Conservation (phyloP, 495 filamentous ascomycete genomes). For the Trichoderma orchidacearum region DNA sequence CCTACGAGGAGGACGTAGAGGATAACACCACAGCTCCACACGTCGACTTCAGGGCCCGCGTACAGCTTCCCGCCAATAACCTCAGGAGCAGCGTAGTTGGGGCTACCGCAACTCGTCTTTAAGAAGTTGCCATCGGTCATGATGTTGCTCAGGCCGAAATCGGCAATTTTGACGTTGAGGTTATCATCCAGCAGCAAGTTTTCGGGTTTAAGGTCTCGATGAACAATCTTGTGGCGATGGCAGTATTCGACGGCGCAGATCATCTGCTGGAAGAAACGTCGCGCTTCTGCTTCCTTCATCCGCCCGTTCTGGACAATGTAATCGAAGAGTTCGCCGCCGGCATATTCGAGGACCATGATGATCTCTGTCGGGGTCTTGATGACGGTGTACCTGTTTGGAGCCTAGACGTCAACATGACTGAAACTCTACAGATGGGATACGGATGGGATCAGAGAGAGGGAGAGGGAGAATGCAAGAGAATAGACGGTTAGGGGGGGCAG, state of each 20-base stretch:
- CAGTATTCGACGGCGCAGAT: conserved; percentile 99
- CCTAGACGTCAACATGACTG: too few species aligned
- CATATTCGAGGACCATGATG: conserved; percentile 98
- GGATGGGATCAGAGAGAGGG: too few species aligned
- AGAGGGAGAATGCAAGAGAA: too few species aligned
- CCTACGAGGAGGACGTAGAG: conserved; percentile 90
- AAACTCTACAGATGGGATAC: too few species aligned
- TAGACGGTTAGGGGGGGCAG: not conserved
- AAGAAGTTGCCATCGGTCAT: conserved; percentile 99
- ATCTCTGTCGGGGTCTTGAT: conserved; percentile 89
- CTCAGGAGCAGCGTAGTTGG: conserved; percentile 95
- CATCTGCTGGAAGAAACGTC: conserved; percentile 98
- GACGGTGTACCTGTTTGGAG: conserved; percentile 65
- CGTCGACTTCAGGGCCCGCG: conserved; percentile 93
- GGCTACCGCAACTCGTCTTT: conserved; percentile 95
- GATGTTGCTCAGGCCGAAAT: conserved; percentile 97
- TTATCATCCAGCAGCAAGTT: conserved; percentile 87
- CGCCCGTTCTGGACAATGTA: conserved; percentile 87
- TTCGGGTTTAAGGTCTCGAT: conserved; percentile 95
- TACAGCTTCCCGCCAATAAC: conserved; percentile 97
- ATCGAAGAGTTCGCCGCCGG: conserved; percentile 91
- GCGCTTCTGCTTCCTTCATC: conserved; percentile 77
- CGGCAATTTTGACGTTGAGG: conserved; percentile 96
- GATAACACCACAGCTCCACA: conserved; percentile 98
- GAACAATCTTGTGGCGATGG: conserved; percentile 96